A percentile compares a stretch with the other conserved stretches of the same genome.
These are phyloP conservation scores for Delonix regia DNA, from an alignment of 306 rosid genomes.

Conservation along the genomic window DNA sequence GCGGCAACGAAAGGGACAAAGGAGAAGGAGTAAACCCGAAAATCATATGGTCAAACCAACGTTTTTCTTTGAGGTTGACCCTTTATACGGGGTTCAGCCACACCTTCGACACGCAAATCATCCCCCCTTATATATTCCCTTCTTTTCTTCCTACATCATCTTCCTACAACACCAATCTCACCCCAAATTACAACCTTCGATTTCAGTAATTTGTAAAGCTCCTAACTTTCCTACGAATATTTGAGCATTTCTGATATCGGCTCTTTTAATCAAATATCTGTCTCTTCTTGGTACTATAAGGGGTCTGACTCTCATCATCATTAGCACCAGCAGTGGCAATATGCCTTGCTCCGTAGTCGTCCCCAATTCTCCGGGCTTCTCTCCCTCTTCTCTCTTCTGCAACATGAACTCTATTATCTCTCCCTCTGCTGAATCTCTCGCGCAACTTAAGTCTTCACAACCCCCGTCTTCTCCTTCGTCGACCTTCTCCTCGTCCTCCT, in stretches of 20 bases:
- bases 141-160: neutral
- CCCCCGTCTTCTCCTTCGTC: slow-evolving; percentile 54
- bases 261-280: too few species aligned
- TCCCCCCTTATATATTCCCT: neutral
- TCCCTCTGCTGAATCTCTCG: neutral
- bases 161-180: neutral
- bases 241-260: too few species aligned
- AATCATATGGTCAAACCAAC: slow-evolving; percentile 6
- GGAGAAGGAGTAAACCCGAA: too few species aligned
- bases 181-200: neutral
- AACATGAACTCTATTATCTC: neutral
- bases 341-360: slow-evolving; percentile 18
- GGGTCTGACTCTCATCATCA: too few species aligned
- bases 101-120: neutral
- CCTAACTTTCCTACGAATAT: too few species aligned
- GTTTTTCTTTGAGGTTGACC: neutral
- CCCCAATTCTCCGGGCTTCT: neutral
- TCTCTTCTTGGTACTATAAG: too few species aligned
- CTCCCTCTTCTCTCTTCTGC: slow-evolving; percentile 18
- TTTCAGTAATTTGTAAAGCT: too few species aligned
- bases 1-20: neutral
- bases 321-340: neutral
- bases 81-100: neutral
- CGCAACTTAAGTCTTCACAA: neutral
- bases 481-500: slow-evolving; percentile 52